Evolutionary conservation across 2,329 filamentous ascomycete species (phyloP).

Genomic region (Cadophora sp.): DNA sequence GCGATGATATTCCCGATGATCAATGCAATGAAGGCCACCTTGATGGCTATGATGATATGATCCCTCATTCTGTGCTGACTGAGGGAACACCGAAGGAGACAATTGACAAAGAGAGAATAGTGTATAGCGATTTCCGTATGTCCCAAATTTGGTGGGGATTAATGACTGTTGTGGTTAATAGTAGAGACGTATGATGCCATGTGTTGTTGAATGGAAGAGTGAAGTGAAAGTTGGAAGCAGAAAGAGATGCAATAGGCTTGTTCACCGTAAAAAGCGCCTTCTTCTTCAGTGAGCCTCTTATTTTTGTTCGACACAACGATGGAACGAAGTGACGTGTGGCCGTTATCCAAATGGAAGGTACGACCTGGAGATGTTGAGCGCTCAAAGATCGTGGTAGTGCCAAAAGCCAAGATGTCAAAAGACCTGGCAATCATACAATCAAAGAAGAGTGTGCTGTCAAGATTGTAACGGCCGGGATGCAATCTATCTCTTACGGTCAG

Average conservation of each 20-base stretch:
- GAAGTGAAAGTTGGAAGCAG: background rate
- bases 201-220: background rate
- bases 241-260: background rate
- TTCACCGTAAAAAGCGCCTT: background rate
- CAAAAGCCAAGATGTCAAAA: background rate
- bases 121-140: background rate
- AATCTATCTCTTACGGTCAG: too few species aligned
- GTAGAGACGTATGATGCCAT: background rate
- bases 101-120: background rate
- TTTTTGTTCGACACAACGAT: background rate
- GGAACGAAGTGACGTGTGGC: background rate
- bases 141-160: background rate
- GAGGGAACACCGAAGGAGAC: background rate
- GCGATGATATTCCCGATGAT: too few species aligned
- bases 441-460: background rate
- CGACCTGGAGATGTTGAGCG: background rate
- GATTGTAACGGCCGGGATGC: background rate
- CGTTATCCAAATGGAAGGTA: background rate
- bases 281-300: background rate
- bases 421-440: background rate
- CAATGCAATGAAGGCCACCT: background rate
- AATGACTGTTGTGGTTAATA: background rate
- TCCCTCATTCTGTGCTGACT: background rate
- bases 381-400: background rate
- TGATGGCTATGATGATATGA: background rate